phyloP scores from a whole-genome alignment of 768 basidiomycete species.

The Arthromyces matolae region DNA sequence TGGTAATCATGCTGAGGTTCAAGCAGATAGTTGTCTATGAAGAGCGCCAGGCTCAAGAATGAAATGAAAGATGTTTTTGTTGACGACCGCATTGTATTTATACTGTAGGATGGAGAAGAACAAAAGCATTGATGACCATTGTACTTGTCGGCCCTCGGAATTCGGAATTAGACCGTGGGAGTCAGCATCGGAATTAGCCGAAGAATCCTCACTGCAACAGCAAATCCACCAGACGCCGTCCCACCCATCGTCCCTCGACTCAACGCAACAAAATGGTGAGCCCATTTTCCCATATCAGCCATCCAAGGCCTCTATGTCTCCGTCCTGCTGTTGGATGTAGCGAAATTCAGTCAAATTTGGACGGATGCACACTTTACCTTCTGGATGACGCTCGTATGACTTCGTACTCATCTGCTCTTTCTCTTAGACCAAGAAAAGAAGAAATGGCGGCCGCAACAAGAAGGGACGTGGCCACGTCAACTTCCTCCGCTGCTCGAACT shows the following conservation, averaged over 20 bases:
- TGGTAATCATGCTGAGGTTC: neutral
- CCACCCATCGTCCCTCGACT: slow-evolving; percentile 36
- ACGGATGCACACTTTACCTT: slow-evolving; percentile 32
- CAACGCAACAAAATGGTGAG: slow-evolving; percentile 41
- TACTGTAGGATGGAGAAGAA: too few relatives aligned
- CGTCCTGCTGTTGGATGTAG: slow-evolving; percentile 13
- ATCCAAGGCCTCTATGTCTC: neutral
- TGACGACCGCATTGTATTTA: slow-evolving; percentile 9
- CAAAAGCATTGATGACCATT: slow-evolving; percentile 15
- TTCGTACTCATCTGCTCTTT: slow-evolving; percentile 10
- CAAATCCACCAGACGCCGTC: slow-evolving; percentile 30
- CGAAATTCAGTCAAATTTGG: slow-evolving; percentile 23
- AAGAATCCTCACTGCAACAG: slow-evolving; percentile 19
- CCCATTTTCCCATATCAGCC: slow-evolving; percentile 8
- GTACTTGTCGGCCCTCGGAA: slow-evolving; percentile 11
- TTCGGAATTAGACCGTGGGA: slow-evolving; percentile 21
- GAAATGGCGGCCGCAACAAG: slow-evolving; percentile 99
- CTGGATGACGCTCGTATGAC: slow-evolving; percentile 32
- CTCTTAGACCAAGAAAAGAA: slow-evolving; percentile 93
- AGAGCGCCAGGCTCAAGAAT: slow-evolving; percentile 34
- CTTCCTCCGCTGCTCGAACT: slow-evolving; percentile 98
- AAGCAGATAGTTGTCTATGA: too few relatives aligned
- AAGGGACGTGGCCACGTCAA: slow-evolving; percentile 95
- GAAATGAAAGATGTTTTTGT: slow-evolving; percentile 2
- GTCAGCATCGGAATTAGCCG: slow-evolving; percentile 25